phyloP scores from a whole-genome alignment of 2,329 filamentous ascomycete genomes.

The Trichoderma afroharzianum region DNA sequence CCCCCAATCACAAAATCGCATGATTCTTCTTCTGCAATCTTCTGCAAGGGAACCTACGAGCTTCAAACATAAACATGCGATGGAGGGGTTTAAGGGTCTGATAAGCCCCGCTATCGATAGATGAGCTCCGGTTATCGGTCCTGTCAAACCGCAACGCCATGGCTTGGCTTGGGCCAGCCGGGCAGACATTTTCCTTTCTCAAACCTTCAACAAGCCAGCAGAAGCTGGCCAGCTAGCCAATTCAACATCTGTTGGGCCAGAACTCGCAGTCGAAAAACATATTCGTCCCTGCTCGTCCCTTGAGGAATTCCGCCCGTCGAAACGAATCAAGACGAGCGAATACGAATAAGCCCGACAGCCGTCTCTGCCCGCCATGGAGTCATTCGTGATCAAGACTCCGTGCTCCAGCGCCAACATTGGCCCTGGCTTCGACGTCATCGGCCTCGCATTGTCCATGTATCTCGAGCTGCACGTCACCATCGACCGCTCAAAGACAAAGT shows the following conservation, averaged over 20 bases:
- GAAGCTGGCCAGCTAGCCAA: neutral
- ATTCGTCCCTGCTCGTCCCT: neutral
- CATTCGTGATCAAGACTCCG: conserved; percentile 73
- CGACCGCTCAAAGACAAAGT: conserved; percentile 52
- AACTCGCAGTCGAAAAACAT: neutral
- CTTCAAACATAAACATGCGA: neutral
- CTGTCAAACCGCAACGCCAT: neutral
- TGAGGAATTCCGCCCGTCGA: neutral
- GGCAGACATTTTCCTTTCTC: neutral
- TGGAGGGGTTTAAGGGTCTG: neutral
- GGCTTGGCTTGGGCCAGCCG: neutral
- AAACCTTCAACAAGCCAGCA: neutral
- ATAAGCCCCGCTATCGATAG: neutral
- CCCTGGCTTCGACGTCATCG: conserved; percentile 96
- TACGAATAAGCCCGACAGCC: neutral
- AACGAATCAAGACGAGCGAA: neutral
- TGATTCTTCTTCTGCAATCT: neutral
- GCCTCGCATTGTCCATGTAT: conserved; percentile 88
- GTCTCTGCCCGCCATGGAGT: conserved; percentile 42
- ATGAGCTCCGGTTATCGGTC: conserved; percentile 7
- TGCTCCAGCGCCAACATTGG: conserved; percentile 98
- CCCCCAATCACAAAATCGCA: neutral
- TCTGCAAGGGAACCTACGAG: neutral
- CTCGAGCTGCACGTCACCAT: conserved; percentile 84
- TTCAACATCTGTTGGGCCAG: neutral